Conservation (phyloP, 768 basidiomycete genomes). For the Suillus weaverae region DNA sequence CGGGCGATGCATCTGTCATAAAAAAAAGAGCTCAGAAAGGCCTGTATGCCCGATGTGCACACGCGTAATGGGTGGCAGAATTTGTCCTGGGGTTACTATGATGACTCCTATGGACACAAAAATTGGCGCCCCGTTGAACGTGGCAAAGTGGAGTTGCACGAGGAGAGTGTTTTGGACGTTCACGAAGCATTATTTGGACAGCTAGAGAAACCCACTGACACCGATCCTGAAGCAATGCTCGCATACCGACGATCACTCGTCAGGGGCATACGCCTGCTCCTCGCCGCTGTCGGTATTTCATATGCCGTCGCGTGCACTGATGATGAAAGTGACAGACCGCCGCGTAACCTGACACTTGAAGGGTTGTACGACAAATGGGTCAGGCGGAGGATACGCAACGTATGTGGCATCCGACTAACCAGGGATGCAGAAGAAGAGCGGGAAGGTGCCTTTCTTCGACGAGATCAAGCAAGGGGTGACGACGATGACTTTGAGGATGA, state of each 20-base stretch:
- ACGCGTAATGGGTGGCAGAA: slow-evolving; percentile 11
- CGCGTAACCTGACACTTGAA: slow-evolving; percentile 1
- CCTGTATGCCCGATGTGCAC: background rate
- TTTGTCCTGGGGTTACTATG: slow-evolving; percentile 15
- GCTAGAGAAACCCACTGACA: slow-evolving; percentile 1
- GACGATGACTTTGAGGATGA: background rate
- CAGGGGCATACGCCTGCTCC: slow-evolving; percentile 8
- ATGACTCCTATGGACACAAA: slow-evolving; percentile 8
- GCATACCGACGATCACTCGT: slow-evolving; percentile 9
- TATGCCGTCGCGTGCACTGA: slow-evolving; percentile 13
- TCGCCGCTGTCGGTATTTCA: slow-evolving; percentile 11
- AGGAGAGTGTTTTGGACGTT: slow-evolving; percentile 11
- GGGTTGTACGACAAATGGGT: slow-evolving; percentile 14
- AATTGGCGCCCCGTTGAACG: slow-evolving; percentile 3
- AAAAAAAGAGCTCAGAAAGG: background rate
- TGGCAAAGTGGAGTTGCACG: slow-evolving; percentile 7
- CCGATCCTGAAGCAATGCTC: background rate
- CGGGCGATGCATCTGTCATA: background rate
- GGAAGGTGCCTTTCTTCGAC: background rate
- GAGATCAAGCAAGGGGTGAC: background rate
- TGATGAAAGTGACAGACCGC: slow-evolving; percentile 1
- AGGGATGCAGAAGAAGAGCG: slow-evolving; percentile 2
- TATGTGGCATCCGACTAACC: slow-evolving; percentile 13
- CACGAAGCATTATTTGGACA: slow-evolving; percentile 12
- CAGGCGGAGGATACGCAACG: slow-evolving; percentile 13